Percentiles rank a stretch among this genome's conserved stretches.
phyloP scores from a whole-genome alignment of 1,284 basidiomycete species.

The Heterobasidion occidentale region DNA sequence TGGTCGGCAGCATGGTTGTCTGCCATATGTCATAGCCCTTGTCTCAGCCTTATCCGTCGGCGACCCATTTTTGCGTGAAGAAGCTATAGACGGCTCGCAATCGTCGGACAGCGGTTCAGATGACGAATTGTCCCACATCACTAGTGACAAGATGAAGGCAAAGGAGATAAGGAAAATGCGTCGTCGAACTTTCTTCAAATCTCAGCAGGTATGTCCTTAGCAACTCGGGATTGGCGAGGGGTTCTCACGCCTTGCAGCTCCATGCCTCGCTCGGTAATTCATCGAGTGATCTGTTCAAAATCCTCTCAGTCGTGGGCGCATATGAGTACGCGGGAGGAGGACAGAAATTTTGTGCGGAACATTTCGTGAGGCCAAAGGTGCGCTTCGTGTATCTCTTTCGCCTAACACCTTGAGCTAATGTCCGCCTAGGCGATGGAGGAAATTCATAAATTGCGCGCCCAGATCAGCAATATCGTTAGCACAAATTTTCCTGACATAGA shows the following conservation, averaged over 20 bases:
- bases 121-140: constrained; percentile 45
- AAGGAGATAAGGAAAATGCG: constrained; percentile 63
- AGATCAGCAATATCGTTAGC: constrained; percentile 80
- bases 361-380: constrained; percentile 92
- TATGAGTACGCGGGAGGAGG: constrained; percentile 88
- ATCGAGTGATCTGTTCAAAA: constrained; percentile 85
- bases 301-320: constrained; percentile 90
- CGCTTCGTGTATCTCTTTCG: not conserved
- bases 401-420: not conserved
- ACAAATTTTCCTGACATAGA: constrained; percentile 59
- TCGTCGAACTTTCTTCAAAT: constrained; percentile 73
- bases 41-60: constrained; percentile 93
- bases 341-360: constrained; percentile 75
- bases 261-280: constrained; percentile 79
- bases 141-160: constrained; percentile 48
- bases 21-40: constrained; percentile 88
- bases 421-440: constrained; percentile 93
- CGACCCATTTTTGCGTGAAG: constrained; percentile 91
- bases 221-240: constrained; percentile 2
- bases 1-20: constrained; percentile 85
- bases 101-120: constrained; percentile 20
- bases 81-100: constrained; percentile 40
- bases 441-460: constrained; percentile 93
- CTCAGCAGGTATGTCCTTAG: constrained; percentile 53
- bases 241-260: constrained; percentile 32